Evolutionary conservation across 768 basidiomycete genomes (phyloP).

Genomic region (Cantharellus anzutake): DNA sequence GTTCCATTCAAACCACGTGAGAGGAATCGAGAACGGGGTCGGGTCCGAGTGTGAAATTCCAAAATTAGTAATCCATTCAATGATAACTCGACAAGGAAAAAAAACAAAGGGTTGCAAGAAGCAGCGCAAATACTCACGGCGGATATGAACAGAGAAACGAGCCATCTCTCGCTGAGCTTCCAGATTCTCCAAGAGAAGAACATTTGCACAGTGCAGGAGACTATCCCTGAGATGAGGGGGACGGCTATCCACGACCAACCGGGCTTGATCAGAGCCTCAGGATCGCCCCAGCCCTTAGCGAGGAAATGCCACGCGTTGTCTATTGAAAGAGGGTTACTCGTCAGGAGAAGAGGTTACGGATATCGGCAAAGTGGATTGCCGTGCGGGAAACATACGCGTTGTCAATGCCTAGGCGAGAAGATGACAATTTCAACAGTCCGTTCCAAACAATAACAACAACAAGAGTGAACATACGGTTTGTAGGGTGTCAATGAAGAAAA

Average conservation of each 20-base stretch:
- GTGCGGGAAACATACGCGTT: neutral
- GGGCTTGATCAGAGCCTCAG: conserved; percentile 2
- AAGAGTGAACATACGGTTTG: conserved; percentile 2
- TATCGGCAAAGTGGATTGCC: too few species aligned
- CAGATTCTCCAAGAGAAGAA: conserved; percentile 9
- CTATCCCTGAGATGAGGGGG: conserved; percentile 5
- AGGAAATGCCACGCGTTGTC: conserved; percentile 9
- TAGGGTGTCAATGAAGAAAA: conserved; percentile 6
- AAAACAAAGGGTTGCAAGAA: neutral
- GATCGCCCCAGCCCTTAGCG: conserved; percentile 3
- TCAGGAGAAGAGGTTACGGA: neutral
- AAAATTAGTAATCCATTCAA: neutral
- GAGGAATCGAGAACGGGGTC: neutral
- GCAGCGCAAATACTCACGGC: neutral
- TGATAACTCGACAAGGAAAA: neutral
- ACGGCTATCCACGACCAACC: conserved; percentile 9
- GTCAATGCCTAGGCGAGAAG: neutral
- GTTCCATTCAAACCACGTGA: too few species aligned
- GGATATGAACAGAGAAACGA: neutral
- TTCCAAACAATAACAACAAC: neutral
- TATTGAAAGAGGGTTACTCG: neutral
- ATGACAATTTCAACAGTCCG: neutral
- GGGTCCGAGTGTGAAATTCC: too few species aligned
- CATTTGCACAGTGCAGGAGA: conserved; percentile 5
- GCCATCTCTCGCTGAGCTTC: conserved; percentile 4